Base-by-base conservation (phyloP, 1,284 basidiomycete species). In the Pyrrhoderma noxium region DNA sequence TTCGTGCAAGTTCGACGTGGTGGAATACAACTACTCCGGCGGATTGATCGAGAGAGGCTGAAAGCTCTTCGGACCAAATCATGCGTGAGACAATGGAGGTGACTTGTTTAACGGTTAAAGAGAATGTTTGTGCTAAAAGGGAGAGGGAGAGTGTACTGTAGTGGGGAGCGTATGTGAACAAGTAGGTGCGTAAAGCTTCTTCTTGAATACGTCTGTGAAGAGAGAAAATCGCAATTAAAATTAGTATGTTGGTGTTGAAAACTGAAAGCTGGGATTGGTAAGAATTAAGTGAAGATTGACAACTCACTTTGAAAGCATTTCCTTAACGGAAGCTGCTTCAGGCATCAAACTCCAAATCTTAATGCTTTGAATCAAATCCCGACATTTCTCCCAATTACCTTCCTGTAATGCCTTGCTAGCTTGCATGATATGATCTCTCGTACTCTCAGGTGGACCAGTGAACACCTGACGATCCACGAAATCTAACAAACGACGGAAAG, bases 341-440 rank as follows among this genome's bases (percentile, higher is more conserved):
- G 94, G 93, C 85, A 99, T 91, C 56, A 99, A 72, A 63, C 82
- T 84, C 96, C 96, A 99, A 49, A 99, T 94, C 72, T 97, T 98
- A 76, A 99, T 98, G 60, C 88, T 86, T 62, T 92, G 81, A 56
- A 99, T 84, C 49, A 99, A 75, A 64, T 98, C 92, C 49, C 88
- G 81, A 64, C 93, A 96, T 63, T 86, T 84, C 67, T 95, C 89
- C 96, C 96, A 99, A 62, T 99, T 93, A 45, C 96, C 95, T 57
- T 89, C 84, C 70, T 98, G 93, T 51, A 99, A 71, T 3, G 96
- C 94, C 71, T 94, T 96, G 69, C 89, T 90, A 3, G 96, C 96
- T 70, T 98, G 95, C 91, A 99, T 98, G 67, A 99, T 95, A 68
- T 99, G 95, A 66, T 99, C 96, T 40, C 95, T 76, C 47, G 95